Conservation (phyloP, 305 asterid species). For the Stenogyne calaminthoides region DNA sequence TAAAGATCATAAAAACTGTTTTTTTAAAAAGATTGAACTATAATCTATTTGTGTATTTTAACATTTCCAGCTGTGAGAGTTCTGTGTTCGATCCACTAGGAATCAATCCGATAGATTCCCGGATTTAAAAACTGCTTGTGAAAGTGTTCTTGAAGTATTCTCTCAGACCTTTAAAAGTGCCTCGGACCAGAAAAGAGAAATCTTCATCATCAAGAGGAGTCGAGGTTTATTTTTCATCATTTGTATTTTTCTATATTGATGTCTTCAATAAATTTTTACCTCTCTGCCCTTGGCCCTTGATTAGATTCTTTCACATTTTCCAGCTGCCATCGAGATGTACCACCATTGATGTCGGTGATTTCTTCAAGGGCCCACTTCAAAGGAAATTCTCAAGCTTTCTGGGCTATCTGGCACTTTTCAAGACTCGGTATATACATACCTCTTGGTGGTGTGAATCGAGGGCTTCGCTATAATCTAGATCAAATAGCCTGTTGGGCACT, state of each 20-base stretch:
- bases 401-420: slow-evolving; percentile 84
- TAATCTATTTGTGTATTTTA: slow-evolving; percentile 25
- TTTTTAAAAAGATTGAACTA: no score
- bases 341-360: slow-evolving; percentile 89
- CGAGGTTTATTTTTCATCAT: slow-evolving; percentile 56
- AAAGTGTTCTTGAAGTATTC: slow-evolving; percentile 42
- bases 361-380: slow-evolving; percentile 95
- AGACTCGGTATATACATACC: slow-evolving; percentile 93
- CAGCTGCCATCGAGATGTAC: slow-evolving; percentile 99
- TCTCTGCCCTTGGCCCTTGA: slow-evolving; percentile 49
- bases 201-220: slow-evolving; percentile 75
- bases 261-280: slow-evolving; percentile 34
- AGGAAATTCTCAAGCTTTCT: slow-evolving; percentile 93
- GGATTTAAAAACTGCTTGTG: slow-evolving; percentile 50
- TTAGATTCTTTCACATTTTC: slow-evolving; percentile 58
- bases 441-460: slow-evolving; percentile 93
- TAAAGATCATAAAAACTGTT: not conserved
- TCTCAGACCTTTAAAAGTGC: slow-evolving; percentile 60
- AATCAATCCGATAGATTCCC: slow-evolving; percentile 56
- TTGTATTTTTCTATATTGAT: not conserved
- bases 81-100: slow-evolving; percentile 79
- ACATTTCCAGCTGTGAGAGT: slow-evolving; percentile 46
- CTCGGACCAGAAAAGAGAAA: slow-evolving; percentile 73
- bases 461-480: slow-evolving; percentile 87
- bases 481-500: slow-evolving; percentile 87